Evolutionary conservation across 176 grass and related monocot species (phyloP), one percentile per base, ranked within the genome.

Genomic region (Pontederia crassipes): DNA sequence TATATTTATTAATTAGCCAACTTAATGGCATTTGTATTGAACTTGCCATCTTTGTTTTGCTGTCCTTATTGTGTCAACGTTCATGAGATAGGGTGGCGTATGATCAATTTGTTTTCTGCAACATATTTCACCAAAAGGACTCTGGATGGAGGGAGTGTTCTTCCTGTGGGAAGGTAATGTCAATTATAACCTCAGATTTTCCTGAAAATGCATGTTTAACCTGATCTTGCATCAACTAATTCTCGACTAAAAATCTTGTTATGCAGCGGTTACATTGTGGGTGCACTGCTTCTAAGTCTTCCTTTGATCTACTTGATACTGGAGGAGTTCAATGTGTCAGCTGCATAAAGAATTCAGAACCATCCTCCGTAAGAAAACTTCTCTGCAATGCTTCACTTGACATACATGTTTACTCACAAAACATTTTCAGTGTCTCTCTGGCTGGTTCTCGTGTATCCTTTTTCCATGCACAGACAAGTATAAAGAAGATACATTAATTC

Each of bases 81-180:
- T 15, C 11, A 76, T 11, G 15, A 49, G 71, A n/a, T 79, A 99
- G 88, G 65, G 82, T 84, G 82, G 85, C 88, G 17, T 93, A 84
- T 53, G 88, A 99, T 28, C 94, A 99, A 61, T 73, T 86, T 60
- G 58, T 86, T 12, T 99, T 93, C 53, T 99, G 94, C 67, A 74
- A 99, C 77, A 86, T 99, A 75, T 99, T 93, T 78, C 94, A 99
- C 68, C 88, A 86, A 66, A 99, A 86, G 70, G 94, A 99, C 66
- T 99, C 94, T 17, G 94, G 94, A 47, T 99, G 94, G 94, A 93
- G 94, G 69, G 88, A 99, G 48, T 99, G 94, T 72, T 83, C 82
- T 32, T 99, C 80, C 49, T 99, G 94, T 79, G 79, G 88, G 61
- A 99, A 99, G 94, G 94, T 99, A 76, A 81, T 77, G 55, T 59